Evolutionary conservation across 805 yeast genomes (phyloP), one percentile per base, ranked within the genome.

Genomic region (Wickerhamia fluorescens): DNA sequence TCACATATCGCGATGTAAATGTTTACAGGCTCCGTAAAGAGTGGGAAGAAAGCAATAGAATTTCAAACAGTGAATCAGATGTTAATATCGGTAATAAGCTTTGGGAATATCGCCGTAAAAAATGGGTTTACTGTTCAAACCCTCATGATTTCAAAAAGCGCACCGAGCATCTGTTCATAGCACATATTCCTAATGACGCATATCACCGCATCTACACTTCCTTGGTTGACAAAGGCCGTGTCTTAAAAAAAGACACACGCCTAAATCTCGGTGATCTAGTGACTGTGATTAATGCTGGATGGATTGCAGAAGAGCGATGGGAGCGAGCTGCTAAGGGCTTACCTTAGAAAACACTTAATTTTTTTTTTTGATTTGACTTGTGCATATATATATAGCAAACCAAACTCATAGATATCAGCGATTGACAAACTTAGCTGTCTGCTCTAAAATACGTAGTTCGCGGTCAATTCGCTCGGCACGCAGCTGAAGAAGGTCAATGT

Each of bases 241-340:
- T 73, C 5, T 65, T 89, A 44, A 78, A 74, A 44, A 63, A 63
- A 32, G 56, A 49, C 20, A 56, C 50, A 33, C 83, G 87, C 10
- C 62, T 89, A 56, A 85, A 83, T 51, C 67, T 89, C 43, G 65
- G 62, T 34, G 95, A 86, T 49, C 74, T 82, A 23, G 49, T 86
- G 29, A 69, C 70, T 39, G 71, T 88, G 14, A 69, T 88, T 23
- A 76, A 84, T 44, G 73, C 81, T 3, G 96, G 96, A 12, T 88
- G 97, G 97, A 67, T 70, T 10, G 78, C 75, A 35, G 75, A 75
- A 14, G 85, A 78, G 28, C 73, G 75, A 40, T 88, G 92, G 89
- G 79, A 72, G 34, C 56, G 66, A 20, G 71, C 71, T 4, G 66
- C 66, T 4, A 47, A 44, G 18, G 68, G 68, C 2, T 40, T 61